phyloP scores from a whole-genome alignment of 2,329 filamentous ascomycete species.

The Aureobasidium sp. region DNA sequence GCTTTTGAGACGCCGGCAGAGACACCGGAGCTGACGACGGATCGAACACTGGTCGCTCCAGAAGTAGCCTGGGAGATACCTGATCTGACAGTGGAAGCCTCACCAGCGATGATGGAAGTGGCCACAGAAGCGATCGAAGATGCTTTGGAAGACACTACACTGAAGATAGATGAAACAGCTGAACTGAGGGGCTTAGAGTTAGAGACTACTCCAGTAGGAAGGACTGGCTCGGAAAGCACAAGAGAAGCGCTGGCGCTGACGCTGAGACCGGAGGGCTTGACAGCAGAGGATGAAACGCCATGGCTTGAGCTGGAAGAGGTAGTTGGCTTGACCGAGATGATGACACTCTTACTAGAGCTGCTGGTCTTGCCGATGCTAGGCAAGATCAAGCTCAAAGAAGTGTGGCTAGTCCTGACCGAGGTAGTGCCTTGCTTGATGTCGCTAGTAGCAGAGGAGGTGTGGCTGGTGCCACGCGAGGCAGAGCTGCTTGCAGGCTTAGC shows the following conservation, averaged over 20 bases:
- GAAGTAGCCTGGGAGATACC: neutral
- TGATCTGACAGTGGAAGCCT: neutral
- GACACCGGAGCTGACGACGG: neutral
- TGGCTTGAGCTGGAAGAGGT: neutral
- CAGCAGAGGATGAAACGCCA: neutral
- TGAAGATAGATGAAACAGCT: neutral
- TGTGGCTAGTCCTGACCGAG: neutral
- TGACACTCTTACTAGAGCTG: neutral
- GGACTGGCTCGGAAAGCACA: neutral
- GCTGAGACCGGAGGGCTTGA: neutral
- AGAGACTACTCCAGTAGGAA: neutral
- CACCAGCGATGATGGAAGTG: neutral
- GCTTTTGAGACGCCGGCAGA: neutral
- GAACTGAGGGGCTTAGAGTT: neutral
- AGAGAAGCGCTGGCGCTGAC: neutral
- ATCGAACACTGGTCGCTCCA: neutral
- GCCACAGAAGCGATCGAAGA: neutral
- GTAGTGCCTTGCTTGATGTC: constrained; percentile 6
- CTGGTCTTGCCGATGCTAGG: neutral
- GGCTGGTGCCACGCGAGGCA: neutral
- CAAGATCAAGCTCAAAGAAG: neutral
- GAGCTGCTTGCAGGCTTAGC: neutral
- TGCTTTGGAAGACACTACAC: neutral
- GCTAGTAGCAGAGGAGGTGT: neutral
- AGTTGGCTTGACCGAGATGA: constrained; percentile 2